Conservation (phyloP, 306 rosid genomes). For the Gastrolobium bilobum region DNA sequence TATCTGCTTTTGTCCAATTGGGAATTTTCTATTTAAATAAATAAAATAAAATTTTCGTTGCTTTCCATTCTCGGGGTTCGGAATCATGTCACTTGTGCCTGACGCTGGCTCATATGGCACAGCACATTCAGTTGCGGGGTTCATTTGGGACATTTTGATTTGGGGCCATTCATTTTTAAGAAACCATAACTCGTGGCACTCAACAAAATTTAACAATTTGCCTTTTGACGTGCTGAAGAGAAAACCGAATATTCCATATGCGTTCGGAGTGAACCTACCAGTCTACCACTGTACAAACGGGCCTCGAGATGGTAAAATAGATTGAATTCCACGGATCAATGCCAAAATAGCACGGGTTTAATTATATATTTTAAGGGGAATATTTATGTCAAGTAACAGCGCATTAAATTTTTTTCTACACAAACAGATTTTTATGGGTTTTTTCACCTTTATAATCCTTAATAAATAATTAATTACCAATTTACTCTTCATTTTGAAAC, state of each 20-base stretch:
- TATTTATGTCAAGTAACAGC: no score
- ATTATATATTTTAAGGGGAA: no score
- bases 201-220: background rate
- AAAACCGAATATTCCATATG: background rate
- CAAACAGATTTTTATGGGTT: no score
- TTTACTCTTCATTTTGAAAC: no score
- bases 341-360: no score
- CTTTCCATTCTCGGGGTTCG: conserved; percentile 21
- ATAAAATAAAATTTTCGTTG: background rate
- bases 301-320: background rate
- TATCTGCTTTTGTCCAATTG: conserved; percentile 39
- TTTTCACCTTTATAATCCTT: no score
- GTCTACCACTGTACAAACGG: background rate
- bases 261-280: background rate
- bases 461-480: no score
- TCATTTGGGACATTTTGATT: background rate
- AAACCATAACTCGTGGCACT: conserved; percentile 29
- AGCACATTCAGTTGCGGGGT: conserved; percentile 23
- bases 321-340: no score
- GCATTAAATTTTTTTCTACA: no score
- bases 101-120: conserved; percentile 34
- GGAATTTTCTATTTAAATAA: background rate
- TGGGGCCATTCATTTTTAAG: conserved; percentile 18
- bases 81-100: conserved; percentile 1
- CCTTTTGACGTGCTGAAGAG: background rate